Evolutionary conservation across 2,329 filamentous ascomycete species (phyloP), one percentile per base, ranked within the genome.

Genomic region (Scytalidium sp.): DNA sequence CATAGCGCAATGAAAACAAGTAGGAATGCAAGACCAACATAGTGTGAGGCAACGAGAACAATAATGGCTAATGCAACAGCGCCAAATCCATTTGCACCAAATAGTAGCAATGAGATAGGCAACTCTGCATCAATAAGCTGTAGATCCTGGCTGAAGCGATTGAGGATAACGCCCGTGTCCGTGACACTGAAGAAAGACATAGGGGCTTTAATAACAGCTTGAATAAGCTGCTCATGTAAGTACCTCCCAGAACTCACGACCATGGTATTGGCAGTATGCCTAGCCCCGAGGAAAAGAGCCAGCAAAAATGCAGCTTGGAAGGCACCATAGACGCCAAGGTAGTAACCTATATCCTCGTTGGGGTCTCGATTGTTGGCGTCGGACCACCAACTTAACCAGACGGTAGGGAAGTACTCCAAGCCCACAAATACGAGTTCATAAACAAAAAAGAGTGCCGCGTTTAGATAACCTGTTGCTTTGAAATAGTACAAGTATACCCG

Each of bases 361-460:
- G 57, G 53, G 17, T 46, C 20, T n/a, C 9, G 9, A 8, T n/a
- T 20, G 40, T 60, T 60, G 1, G 54, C 52, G 19, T 58, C 56
- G 4, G 62, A 56, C 63, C 63, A 65, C 53, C 60, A 64, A 45
- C 64, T 63, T 17, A 65, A 42, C 63, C 63, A 65, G 5, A 65
- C 50, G 46, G 52, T 61, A 57, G 60, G 22, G 59, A 58, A 1
- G 56, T 56, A 3, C 51, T 53, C 15, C 58, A 57, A 41, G 61
- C 63, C 3, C 50, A 56, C 29, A 53, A 39, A 60, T 8, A 43
- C 39, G 27, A 56, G 22, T 23, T 58, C 43, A 9, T 59, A 42
- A 39, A 57, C 45, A 7, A 61, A 40, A 47, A 63, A 56, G 9
- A 50, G 22, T 8, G 47, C 11, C 3, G 54, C 54, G 10, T 29